Percentiles rank a stretch among this genome's conserved stretches.
Conservation (phyloP, 495 filamentous ascomycete species). For the Friedmanniomyces simplex region DNA sequence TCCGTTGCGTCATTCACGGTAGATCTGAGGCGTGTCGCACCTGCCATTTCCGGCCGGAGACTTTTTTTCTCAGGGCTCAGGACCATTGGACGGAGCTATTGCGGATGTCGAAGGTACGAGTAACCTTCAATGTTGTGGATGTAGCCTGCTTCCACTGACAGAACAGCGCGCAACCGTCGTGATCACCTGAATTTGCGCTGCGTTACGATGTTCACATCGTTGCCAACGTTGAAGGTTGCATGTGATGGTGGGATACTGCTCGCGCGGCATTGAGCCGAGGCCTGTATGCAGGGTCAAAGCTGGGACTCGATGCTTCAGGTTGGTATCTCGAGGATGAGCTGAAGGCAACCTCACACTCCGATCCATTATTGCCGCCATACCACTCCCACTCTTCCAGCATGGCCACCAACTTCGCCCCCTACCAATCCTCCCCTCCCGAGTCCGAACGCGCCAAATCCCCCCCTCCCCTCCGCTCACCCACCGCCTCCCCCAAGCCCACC, state of each 20-base stretch:
- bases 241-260: too few species aligned
- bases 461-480: too few species aligned
- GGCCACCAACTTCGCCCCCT: conserved; percentile 87
- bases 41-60: not conserved
- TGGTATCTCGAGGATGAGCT: not conserved
- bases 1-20: not conserved
- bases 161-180: too few species aligned
- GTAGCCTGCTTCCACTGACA: too few species aligned
- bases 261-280: too few species aligned
- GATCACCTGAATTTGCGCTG: too few species aligned
- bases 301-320: not conserved
- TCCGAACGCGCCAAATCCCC: conserved; percentile 59
- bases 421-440: conserved; percentile 81
- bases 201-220: too few species aligned
- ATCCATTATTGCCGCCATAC: not conserved
- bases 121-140: too few species aligned
- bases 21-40: not conserved
- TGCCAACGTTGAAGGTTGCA: too few species aligned
- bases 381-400: not conserved
- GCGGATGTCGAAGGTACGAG: too few species aligned
- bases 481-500: too few species aligned
- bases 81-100: not conserved
- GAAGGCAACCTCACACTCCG: not conserved
- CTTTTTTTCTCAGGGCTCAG: not conserved
- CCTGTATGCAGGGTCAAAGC: not conserved